Evolutionary conservation across 2,329 filamentous ascomycete genomes (phyloP).

Genomic region (Pezicula neosporulosa): DNA sequence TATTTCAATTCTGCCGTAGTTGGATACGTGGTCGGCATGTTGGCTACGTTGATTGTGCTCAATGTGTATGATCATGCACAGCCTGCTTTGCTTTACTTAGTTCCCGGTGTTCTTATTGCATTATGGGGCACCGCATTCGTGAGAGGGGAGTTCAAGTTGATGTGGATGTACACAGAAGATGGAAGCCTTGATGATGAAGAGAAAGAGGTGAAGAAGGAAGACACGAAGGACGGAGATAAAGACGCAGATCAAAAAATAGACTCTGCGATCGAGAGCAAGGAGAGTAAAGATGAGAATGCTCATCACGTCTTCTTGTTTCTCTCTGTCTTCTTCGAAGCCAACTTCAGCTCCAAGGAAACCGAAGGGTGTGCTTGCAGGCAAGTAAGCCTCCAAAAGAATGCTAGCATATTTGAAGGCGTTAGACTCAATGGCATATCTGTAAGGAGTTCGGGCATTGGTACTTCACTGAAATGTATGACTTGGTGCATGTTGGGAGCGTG

Average conservation of each 20-base stretch:
- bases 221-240: constrained; percentile 2
- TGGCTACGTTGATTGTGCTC: constrained; percentile 73
- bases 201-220: constrained; percentile 10
- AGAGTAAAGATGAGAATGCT: constrained; percentile 12
- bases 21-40: constrained; percentile 77
- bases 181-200: constrained; percentile 44
- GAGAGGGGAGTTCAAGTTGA: constrained; percentile 67
- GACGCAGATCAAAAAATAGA: neutral
- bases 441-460: too few species aligned
- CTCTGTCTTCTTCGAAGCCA: constrained; percentile 18
- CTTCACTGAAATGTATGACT: too few species aligned
- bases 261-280: neutral
- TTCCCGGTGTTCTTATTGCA: constrained; percentile 75
- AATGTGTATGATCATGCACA: constrained; percentile 78
- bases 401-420: too few species aligned
- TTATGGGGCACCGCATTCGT: constrained; percentile 71
- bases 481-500: too few species aligned
- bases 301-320: constrained; percentile 26
- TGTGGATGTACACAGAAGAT: constrained; percentile 83
- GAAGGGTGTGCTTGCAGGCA: too few species aligned
- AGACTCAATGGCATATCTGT: too few species aligned
- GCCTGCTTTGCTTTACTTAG: constrained; percentile 87
- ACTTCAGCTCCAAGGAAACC: neutral
- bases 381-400: too few species aligned
- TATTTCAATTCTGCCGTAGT: constrained; percentile 78